These are phyloP conservation scores for Trichoderma virens DNA, from an alignment of 495 filamentous ascomycete genomes.

Conservation along the genomic window DNA sequence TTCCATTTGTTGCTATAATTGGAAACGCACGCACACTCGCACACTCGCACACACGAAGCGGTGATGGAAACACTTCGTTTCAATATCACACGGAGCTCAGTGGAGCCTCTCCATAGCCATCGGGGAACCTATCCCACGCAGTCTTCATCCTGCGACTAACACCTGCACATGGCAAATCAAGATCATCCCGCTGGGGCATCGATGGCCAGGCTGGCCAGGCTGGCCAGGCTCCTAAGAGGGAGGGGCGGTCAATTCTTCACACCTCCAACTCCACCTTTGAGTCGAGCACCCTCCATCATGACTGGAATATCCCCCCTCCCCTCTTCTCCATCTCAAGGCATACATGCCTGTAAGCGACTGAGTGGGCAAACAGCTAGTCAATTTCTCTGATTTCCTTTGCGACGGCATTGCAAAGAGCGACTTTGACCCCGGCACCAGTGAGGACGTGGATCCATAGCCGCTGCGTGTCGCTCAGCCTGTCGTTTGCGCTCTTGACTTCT, in stretches of 20 bases:
- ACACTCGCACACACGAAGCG: background rate
- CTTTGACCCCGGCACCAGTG: conserved; percentile 69
- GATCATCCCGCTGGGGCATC: conserved; percentile 1
- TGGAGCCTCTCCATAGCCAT: background rate
- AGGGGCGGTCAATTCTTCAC: background rate
- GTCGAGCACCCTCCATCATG: background rate
- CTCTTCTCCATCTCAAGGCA: background rate
- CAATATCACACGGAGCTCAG: background rate
- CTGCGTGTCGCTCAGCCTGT: conserved; percentile 93
- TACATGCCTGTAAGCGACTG: background rate
- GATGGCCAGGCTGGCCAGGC: background rate
- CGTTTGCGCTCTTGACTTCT: conserved; percentile 93
- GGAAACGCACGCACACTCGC: background rate
- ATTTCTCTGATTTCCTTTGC: conserved; percentile 55
- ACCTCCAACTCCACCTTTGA: background rate
- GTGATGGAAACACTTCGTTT: background rate
- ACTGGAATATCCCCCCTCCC: background rate
- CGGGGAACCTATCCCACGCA: background rate
- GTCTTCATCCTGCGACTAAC: background rate
- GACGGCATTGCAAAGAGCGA: conserved; percentile 84
- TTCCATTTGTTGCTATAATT: conserved; percentile 6
- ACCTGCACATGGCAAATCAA: conserved; percentile 1
- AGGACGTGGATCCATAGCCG: conserved; percentile 95
- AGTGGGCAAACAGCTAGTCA: conserved; percentile 16
- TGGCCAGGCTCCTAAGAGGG: no score